Conservation (phyloP, 2,329 filamentous ascomycete genomes). For the Scolecobasidium constrictum region DNA sequence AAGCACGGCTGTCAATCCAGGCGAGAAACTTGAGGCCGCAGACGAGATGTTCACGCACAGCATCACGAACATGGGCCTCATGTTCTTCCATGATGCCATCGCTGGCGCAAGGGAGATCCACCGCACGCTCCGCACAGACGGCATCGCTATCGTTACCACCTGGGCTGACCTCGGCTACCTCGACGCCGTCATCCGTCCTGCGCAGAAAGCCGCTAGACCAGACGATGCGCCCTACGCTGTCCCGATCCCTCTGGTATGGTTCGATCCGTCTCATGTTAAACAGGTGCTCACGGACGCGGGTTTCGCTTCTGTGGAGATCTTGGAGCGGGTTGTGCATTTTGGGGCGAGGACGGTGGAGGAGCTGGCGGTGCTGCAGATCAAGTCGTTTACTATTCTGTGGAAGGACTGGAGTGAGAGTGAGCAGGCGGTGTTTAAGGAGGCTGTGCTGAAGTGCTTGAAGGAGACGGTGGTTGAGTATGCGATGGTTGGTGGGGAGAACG, state of each 20-base stretch:
- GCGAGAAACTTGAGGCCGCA: conserved; percentile 3
- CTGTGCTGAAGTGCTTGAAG: neutral
- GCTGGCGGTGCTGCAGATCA: neutral
- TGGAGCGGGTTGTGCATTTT: neutral
- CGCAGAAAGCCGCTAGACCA: neutral
- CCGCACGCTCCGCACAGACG: conserved; percentile 27
- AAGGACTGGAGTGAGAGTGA: conserved; percentile 1
- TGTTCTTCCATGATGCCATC: conserved; percentile 23
- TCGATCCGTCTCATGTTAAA: neutral
- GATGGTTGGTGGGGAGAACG: neutral
- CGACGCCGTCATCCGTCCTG: conserved; percentile 1
- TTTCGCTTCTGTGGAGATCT: neutral
- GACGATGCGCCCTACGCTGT: neutral
- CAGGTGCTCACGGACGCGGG: neutral
- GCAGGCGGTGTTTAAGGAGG: neutral
- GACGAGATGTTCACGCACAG: conserved; percentile 26
- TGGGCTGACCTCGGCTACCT: conserved; percentile 14
- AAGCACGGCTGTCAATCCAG: conserved; percentile 5
- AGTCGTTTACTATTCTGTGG: neutral
- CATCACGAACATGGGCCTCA: conserved; percentile 29
- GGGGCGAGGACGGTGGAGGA: neutral
- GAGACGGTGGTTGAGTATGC: too few species aligned
- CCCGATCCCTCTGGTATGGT: neutral
- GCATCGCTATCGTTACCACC: conserved; percentile 27
- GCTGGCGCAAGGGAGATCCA: conserved; percentile 26